Percentiles rank a stretch among this genome's conserved stretches.
These are phyloP conservation scores for Lachnellula cervina DNA, from an alignment of 2,329 filamentous ascomycete species.

Conservation along the genomic window DNA sequence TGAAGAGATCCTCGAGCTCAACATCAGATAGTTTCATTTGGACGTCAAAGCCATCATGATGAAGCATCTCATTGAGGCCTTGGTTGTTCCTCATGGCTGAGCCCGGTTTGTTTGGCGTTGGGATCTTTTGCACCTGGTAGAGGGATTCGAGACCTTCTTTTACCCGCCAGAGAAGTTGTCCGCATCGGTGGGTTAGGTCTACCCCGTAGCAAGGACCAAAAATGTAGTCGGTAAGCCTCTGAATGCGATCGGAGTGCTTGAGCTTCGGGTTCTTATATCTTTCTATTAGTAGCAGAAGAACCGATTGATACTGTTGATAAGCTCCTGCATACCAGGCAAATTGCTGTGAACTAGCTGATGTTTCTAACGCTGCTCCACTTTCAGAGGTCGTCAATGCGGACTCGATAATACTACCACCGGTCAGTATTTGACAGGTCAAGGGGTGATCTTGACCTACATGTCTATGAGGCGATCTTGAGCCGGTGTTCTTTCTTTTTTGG, in stretches of 20 bases:
- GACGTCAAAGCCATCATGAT: neutral
- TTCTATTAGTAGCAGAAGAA: neutral
- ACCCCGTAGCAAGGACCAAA: neutral
- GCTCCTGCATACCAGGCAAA: neutral
- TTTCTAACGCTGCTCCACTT: neutral
- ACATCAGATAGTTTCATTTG: neutral
- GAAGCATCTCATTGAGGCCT: neutral
- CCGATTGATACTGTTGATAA: neutral
- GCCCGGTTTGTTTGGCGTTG: neutral
- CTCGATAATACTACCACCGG: neutral
- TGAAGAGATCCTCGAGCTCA: neutral
- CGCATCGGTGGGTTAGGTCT: neutral
- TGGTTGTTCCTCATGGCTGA: neutral
- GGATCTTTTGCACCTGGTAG: neutral
- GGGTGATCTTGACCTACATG: neutral
- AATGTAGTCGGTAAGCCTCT: neutral
- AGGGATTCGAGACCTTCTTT: neutral
- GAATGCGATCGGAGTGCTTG: neutral
- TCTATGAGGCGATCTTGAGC: neutral
- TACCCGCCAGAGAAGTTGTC: neutral
- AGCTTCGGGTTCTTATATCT: neutral
- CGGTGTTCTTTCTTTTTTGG: neutral
- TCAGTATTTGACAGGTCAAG: neutral
- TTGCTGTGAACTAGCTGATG: neutral
- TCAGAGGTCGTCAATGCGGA: neutral